These are phyloP conservation scores for Prunella vulgaris DNA, from an alignment of 257 asterid species.

Conservation along the genomic window DNA sequence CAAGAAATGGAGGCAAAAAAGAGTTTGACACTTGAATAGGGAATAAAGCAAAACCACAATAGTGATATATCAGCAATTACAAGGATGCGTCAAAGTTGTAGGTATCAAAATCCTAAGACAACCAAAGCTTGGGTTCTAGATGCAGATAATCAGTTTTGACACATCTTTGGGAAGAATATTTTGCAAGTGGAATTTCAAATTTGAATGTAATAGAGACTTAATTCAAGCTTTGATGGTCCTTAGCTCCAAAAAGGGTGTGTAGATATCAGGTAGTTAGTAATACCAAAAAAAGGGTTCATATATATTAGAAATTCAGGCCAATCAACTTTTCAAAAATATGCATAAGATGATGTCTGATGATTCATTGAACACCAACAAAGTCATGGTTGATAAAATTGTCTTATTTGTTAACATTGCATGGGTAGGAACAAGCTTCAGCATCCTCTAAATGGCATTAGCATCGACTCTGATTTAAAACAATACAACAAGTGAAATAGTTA, in stretches of 20 bases:
- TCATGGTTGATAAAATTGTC: background rate
- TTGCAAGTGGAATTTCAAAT: background rate
- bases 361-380: background rate
- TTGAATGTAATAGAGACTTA: background rate
- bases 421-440: background rate
- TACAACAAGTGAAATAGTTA: background rate
- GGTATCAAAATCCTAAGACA: constrained; percentile 7
- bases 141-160: background rate
- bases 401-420: constrained; percentile 2
- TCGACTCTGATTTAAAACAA: background rate
- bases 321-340: background rate
- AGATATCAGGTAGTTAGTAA: background rate
- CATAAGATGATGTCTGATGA: background rate
- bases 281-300: background rate
- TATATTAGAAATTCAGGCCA: background rate
- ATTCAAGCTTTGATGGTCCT: constrained; percentile 5
- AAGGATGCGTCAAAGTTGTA: background rate
- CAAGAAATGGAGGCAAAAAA: background rate
- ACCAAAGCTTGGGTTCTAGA: background rate
- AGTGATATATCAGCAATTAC: constrained; percentile 4
- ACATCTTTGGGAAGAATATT: background rate
- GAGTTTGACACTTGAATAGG: background rate
- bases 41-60: constrained; percentile 14
- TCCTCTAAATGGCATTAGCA: background rate
- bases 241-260: background rate